A percentile compares a stretch with the other conserved stretches of the same genome.
phyloP scores from a whole-genome alignment of 306 rosid genomes.

The Ochetophila trinervis region DNA sequence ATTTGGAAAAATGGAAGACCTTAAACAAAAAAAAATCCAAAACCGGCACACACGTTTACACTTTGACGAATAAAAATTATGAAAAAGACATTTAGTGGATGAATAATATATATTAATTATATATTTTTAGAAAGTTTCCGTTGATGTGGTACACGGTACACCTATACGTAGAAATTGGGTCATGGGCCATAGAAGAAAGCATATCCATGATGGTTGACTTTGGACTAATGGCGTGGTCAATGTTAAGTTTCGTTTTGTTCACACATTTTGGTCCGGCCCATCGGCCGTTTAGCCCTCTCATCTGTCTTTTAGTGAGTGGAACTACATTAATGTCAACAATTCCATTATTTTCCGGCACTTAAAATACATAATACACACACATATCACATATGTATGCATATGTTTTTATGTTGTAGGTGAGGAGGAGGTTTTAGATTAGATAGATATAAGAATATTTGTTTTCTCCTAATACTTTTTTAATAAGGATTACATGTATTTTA shows the following conservation, averaged over 20 bases:
- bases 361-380: no score
- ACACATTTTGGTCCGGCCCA: slow-evolving; percentile 14
- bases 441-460: not conserved
- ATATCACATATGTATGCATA: no score
- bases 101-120: no score
- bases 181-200: not conserved
- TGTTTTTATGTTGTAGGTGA: not conserved
- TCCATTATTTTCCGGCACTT: not conserved
- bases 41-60: no score
- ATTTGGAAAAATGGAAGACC: not conserved
- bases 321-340: slow-evolving; percentile 11
- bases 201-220: no score
- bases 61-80: no score
- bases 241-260: not conserved
- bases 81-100: no score
- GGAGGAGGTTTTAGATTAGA: no score
- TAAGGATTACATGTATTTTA: no score
- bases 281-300: not conserved
- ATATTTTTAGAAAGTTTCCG: no score
- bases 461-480: slow-evolving; percentile 19
- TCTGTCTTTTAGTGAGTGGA: slow-evolving; percentile 4
- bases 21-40: not conserved
- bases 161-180: not conserved
- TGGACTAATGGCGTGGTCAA: slow-evolving; percentile 2
- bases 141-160: slow-evolving; percentile 1